Conservation (phyloP, 192 early-diverging fungal species). For the Diversispora epigaea region DNA sequence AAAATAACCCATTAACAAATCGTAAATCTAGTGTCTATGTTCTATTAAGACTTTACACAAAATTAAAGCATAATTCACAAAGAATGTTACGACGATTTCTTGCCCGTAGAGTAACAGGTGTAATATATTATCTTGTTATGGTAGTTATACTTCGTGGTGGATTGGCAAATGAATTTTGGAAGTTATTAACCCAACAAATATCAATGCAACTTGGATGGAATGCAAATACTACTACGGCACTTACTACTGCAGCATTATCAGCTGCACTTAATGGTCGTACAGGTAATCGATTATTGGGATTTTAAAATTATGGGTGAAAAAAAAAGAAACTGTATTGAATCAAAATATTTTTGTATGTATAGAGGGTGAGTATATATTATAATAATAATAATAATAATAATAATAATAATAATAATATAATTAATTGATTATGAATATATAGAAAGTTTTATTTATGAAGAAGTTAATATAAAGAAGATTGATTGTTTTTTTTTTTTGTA, state of each 20-base stretch:
- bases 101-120: conserved; percentile 4
- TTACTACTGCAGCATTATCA: conserved; percentile 23
- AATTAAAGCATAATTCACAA: not conserved
- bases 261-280: conserved; percentile 21
- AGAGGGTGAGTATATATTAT: not conserved
- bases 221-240: conserved; percentile 7
- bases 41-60: not conserved
- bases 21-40: not conserved
- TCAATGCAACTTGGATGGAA: conserved; percentile 28
- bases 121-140: conserved; percentile 17
- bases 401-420: no score
- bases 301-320: no score
- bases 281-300: conserved; percentile 15
- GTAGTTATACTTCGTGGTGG: conserved; percentile 26
- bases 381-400: no score
- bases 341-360: no score
- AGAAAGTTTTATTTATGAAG: no score
- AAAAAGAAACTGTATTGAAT: no score
- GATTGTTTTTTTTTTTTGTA: no score
- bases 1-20: not conserved
- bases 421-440: no score
- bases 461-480: no score
- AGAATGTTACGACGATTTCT: conserved; percentile 21
- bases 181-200: conserved; percentile 16
- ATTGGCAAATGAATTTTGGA: conserved; percentile 20